Conservation (phyloP, 2,329 filamentous ascomycete species). For the Westerdykella ornata region DNA sequence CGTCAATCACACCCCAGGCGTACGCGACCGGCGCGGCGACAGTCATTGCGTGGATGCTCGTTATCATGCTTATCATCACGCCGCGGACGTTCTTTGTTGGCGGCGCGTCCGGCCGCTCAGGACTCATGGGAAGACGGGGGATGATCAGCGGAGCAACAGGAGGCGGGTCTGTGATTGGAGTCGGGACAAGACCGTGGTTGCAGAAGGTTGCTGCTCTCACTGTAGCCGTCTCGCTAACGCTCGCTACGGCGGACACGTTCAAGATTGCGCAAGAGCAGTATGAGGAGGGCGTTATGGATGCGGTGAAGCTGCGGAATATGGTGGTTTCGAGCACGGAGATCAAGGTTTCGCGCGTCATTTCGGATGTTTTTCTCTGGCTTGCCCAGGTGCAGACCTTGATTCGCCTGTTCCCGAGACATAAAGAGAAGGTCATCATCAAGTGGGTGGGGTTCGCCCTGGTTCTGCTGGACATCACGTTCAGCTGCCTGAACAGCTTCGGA, state of each 20-base stretch:
- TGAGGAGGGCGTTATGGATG: constrained; percentile 69
- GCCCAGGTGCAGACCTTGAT: constrained; percentile 96
- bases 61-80: constrained; percentile 89
- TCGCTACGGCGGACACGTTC: constrained; percentile 89
- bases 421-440: constrained; percentile 97
- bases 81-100: constrained; percentile 90
- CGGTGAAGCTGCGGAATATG: constrained; percentile 62
- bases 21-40: constrained; percentile 91
- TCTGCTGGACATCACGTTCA: constrained; percentile 82
- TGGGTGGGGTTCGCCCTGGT: constrained; percentile 96
- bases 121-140: constrained; percentile 71
- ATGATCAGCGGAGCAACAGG: constrained; percentile 72
- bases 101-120: constrained; percentile 57
- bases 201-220: constrained; percentile 63
- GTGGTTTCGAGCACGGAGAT: constrained; percentile 82
- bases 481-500: constrained; percentile 81
- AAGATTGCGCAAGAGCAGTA: constrained; percentile 78
- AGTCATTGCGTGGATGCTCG: constrained; percentile 82
- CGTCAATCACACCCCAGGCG: constrained; percentile 84
- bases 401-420: constrained; percentile 87
- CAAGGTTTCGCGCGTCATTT: constrained; percentile 84
- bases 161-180: constrained; percentile 61
- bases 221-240: constrained; percentile 76
- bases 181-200: constrained; percentile 87
- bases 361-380: constrained; percentile 93